Percentiles rank a stretch among this genome's conserved stretches.
phyloP scores from a whole-genome alignment of 345 rosid genomes.

The Pelargonium nanum region DNA sequence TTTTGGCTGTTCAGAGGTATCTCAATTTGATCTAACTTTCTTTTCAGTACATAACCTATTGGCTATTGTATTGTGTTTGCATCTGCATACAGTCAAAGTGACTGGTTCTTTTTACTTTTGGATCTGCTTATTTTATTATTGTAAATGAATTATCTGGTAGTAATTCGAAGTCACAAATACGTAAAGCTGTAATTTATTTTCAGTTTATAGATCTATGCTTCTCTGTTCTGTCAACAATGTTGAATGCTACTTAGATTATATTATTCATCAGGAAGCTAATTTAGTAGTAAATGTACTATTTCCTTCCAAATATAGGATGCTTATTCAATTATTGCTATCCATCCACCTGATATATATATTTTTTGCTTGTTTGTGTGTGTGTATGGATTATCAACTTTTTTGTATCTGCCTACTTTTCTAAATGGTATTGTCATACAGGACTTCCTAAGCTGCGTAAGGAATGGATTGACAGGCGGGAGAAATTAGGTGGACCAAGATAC shows the following conservation, averaged over 20 bases:
- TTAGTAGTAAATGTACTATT: neutral
- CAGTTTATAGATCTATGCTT: too few species aligned
- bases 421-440: conserved; percentile 38
- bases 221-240: neutral
- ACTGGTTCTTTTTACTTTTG: neutral
- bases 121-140: neutral
- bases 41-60: too few species aligned
- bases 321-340: too few species aligned
- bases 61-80: neutral
- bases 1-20: neutral
- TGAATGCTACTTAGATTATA: neutral
- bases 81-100: neutral
- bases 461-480: conserved; percentile 79
- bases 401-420: conserved; percentile 8
- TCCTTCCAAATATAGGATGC: neutral
- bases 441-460: conserved; percentile 81
- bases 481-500: conserved; percentile 64
- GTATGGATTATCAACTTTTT: neutral
- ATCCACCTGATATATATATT: too few species aligned
- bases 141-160: neutral
- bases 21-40: neutral
- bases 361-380: neutral
- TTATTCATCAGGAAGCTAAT: neutral
- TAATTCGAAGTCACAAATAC: too few species aligned
- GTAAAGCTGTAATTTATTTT: neutral